A percentile compares a stretch with the other conserved stretches of the same genome.
phyloP scores from a whole-genome alignment of 2,329 filamentous ascomycete species.

The Camillea tinctor region DNA sequence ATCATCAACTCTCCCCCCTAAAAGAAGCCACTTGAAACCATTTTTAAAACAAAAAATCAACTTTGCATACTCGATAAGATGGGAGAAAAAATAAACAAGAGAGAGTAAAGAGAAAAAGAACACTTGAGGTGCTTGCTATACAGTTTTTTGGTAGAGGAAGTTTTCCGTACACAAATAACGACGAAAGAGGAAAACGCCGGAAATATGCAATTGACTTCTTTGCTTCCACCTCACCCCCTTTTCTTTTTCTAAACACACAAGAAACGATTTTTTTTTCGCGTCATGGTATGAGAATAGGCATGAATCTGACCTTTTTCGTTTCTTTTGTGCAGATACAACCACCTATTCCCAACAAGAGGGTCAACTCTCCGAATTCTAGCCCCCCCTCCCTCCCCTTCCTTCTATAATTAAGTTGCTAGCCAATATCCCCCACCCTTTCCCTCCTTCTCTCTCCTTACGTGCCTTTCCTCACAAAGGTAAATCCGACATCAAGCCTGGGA shows the following conservation, averaged over 20 bases:
- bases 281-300: background rate
- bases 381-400: too few relatives aligned
- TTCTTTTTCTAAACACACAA: background rate
- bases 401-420: too few relatives aligned
- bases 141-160: background rate
- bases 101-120: too few relatives aligned
- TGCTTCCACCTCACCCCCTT: background rate
- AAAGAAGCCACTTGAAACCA: too few relatives aligned
- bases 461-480: slow-evolving; percentile 1
- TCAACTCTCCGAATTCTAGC: too few relatives aligned
- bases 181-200: background rate
- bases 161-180: background rate
- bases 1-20: too few relatives aligned
- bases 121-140: background rate
- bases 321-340: too few relatives aligned
- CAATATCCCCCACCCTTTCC: background rate
- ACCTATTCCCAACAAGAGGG: too few relatives aligned
- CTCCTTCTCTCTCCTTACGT: slow-evolving; percentile 12
- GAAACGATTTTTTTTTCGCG: background rate
- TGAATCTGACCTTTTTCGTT: too few relatives aligned
- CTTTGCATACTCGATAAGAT: too few relatives aligned
- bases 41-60: too few relatives aligned
- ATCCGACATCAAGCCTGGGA: slow-evolving; percentile 18
- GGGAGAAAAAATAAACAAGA: too few relatives aligned
- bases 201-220: background rate